phyloP scores from a whole-genome alignment of 495 filamentous ascomycete species.

The Penicillium ucsense region DNA sequence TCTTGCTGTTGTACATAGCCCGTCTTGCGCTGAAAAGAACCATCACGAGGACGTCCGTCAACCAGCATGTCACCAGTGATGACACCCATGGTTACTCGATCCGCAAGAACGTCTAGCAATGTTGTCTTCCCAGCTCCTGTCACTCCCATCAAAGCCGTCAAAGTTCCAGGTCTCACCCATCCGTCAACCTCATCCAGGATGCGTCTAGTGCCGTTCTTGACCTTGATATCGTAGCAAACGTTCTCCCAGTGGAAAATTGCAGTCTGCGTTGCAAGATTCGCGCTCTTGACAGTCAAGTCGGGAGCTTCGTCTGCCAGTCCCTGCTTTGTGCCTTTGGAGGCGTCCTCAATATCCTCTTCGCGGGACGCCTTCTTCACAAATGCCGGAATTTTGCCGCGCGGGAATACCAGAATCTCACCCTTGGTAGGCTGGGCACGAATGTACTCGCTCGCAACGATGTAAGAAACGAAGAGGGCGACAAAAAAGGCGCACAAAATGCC shows the following conservation, averaged over 20 bases:
- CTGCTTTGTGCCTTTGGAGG: slow-evolving; percentile 32
- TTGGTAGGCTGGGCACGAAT: slow-evolving; percentile 16
- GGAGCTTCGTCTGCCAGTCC: not conserved
- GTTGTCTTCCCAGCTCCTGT: slow-evolving; percentile 53
- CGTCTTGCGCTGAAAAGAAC: slow-evolving; percentile 79
- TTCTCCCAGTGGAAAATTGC: slow-evolving; percentile 1
- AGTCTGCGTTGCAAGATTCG: slow-evolving; percentile 20
- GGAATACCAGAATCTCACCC: slow-evolving; percentile 34
- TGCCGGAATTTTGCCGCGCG: slow-evolving; percentile 9
- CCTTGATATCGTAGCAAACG: not conserved
- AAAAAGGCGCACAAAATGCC: slow-evolving; percentile 6
- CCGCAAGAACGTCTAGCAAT: slow-evolving; percentile 34
- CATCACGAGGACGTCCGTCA: slow-evolving; percentile 45
- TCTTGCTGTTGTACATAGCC: slow-evolving; percentile 94
- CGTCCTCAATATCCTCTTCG: slow-evolving; percentile 11
- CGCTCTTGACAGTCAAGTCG: not conserved
- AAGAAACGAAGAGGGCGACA: slow-evolving; percentile 1
- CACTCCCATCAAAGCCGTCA: slow-evolving; percentile 54
- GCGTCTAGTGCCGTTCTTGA: not conserved
- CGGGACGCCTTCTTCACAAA: slow-evolving; percentile 43
- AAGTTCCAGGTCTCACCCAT: slow-evolving; percentile 54
- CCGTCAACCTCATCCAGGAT: slow-evolving; percentile 26
- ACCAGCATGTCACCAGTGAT: slow-evolving; percentile 43
- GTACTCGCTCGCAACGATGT: slow-evolving; percentile 3
- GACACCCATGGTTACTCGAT: slow-evolving; percentile 37